Evolutionary conservation across 2,329 filamentous ascomycete genomes (phyloP), one percentile per base, ranked within the genome.

Genomic region (Dryadomyces sulphureus): DNA sequence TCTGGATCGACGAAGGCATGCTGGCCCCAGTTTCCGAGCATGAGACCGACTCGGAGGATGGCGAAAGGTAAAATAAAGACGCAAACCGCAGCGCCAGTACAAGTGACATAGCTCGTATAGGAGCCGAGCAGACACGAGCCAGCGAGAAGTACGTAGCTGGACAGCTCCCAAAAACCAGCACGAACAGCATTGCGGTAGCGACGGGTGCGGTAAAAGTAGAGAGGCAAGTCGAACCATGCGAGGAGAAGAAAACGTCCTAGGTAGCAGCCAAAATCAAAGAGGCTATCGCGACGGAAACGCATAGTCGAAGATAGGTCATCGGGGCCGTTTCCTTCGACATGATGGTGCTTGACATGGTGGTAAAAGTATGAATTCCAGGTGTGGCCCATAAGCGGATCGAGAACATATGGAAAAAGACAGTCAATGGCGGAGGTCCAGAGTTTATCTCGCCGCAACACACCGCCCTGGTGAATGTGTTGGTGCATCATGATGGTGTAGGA

Each of bases 361-460:
- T 87, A 89, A 59, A 74, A 90, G 63, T 90, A 90, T 2, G 79
- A 81, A 62, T 90, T 86, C 82, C 83, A 88, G 0, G 84, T 88
- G 56, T 90, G 84, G 11, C 84, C 84, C 74, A 87, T 82, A 47
- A 90, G 62, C 0, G 84, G 84, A 53, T 88, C 81, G 11, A 77
- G 66, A 36, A 89, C 60, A 57, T 87, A 90, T 0, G 84, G 84
- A 54, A 88, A 89, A 2, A 70, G 45, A 6, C 62, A 57, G 56
- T 90, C 84, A 48, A 89, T 60, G 25, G 70, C 55, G 14, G 43
- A 45, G 4, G 46, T 45, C 40, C 43, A 45, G 44, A 34, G 25
- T 45, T 71, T 74, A 7, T 63, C 59, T 54, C 73, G 74, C 21
- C 67, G 62, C 32, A 89, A 62, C 3, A 89, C 68, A 16, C 84